phyloP scores from a whole-genome alignment of 345 rosid species.

The Noccaea caerulescens region DNA sequence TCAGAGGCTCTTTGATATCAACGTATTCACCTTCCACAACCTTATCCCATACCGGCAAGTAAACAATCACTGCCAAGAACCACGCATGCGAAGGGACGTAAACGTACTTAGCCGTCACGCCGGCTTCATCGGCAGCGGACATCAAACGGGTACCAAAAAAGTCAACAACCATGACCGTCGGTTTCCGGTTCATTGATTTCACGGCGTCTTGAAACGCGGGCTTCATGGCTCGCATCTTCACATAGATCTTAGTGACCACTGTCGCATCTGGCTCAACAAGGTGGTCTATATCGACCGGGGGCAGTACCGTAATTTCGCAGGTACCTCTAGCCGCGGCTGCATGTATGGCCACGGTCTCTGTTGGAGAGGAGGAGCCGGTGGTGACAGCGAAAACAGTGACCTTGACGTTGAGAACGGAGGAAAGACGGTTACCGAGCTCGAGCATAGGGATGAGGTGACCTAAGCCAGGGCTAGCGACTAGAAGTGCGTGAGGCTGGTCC shows the following conservation, averaged over 20 bases:
- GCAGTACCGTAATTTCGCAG: constrained; percentile 43
- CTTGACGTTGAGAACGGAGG: constrained; percentile 38
- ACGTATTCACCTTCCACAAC: constrained; percentile 49
- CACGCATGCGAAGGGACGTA: constrained; percentile 51
- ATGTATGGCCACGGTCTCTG: constrained; percentile 37
- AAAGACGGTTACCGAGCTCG: constrained; percentile 61
- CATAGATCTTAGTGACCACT: constrained; percentile 32
- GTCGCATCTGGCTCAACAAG: constrained; percentile 42
- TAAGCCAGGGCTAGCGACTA: constrained; percentile 63
- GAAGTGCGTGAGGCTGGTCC: constrained; percentile 48
- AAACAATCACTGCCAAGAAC: constrained; percentile 53
- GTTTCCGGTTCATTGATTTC: constrained; percentile 39
- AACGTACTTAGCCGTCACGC: constrained; percentile 44
- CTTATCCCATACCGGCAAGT: constrained; percentile 46
- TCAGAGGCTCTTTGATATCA: constrained; percentile 44
- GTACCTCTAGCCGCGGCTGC: constrained; percentile 34
- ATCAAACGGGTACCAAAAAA: constrained; percentile 52
- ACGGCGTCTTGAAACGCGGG: constrained; percentile 47
- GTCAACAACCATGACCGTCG: constrained; percentile 58
- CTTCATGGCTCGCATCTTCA: constrained; percentile 50
- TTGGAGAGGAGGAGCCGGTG: constrained; percentile 31
- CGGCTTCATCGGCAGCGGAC: constrained; percentile 47
- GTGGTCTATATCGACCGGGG: constrained; percentile 45
- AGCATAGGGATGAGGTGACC: constrained; percentile 65
- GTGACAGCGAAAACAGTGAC: constrained; percentile 53